Base-by-base conservation (phyloP, 805 yeast genomes). In the Candida tammaniensis region DNA sequence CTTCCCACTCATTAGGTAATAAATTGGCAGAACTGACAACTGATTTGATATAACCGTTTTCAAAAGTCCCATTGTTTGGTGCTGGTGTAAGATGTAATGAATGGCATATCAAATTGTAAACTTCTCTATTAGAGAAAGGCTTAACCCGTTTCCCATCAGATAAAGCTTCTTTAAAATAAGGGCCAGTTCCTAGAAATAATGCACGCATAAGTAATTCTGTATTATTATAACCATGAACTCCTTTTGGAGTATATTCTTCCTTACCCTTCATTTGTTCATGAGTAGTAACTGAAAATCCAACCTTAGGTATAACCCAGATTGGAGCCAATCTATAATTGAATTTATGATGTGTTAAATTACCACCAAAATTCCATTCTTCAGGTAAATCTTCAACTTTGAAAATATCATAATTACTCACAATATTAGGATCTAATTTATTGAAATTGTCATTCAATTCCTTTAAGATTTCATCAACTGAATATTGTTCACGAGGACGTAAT, bases 181-280 rank as follows among this genome's bases (percentile, higher is more conserved):
- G 96, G 0, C 98, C 98, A 1, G 70, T 55, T 0, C 82, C 95
- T 25, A 86, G 48, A 54, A 91, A 89, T 7, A 86, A 47, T 0
- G 95, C 88, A 32, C 95, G 64, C 96, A 88, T 88, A 38, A 87
- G 61, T 5, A 82, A 72, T 41, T 81, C 86, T 0, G 81, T 71
- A 49, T 82, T 84, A 50, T 82, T 78, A 55, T 86, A 89, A 2
- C 97, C 97, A 57, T 86, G 95, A 1, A 83, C 83, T 7, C 96
- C 96, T 35, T 65, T 65, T 3, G 86, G 84, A n/a, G 54, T 52
- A 52, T 80, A 82, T 10, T 71, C 67, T 31, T 64, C 55, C 17
- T 59, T 57, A 51, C 69, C 68, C 16, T 70, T 69, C 73, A 78
- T 75, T 38, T 72, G 72, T 13, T 68, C 68, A 36, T 69, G 72